Evolutionary conservation across 495 filamentous ascomycete species (phyloP), one percentile per base, ranked within the genome.

Genomic region (Ramalina intermedia): DNA sequence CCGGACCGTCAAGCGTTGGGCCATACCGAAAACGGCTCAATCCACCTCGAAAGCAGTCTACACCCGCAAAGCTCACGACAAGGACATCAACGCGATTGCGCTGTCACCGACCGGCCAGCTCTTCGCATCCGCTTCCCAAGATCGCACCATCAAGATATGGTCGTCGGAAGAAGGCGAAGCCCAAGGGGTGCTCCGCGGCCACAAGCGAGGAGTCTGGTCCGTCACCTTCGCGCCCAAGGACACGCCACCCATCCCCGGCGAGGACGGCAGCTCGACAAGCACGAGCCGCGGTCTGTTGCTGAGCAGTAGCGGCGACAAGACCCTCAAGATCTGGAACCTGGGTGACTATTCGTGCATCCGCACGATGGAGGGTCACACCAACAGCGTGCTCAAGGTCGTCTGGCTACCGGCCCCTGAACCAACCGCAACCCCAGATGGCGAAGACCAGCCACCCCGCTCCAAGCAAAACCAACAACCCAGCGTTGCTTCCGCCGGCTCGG

Each of bases 71-170:
- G 93, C 91, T 2, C 91, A 99, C 63, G 91, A 99, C 50, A 99
- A 96, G 56, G 91, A 99, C 54, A 99, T 99, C 68, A 99, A 99
- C 55, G 87, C 91, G 4, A 69, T 99, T 16, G 86, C 91, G 48
- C 71, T 89, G 33, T 83, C 82, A 54, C 74, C 79, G 21, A 69
- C 71, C 13, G 74, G 74, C 13, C 70, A 73, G 14, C 63, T 94
- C 1, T 95, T 96, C 62, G 91, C 93, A 12, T 94, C 89, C 0
- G 91, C 91, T 35, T 96, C 90, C 11, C 91, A 96, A 63, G 91
- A 99, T 63, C 82, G 84, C 46, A 93, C 87, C 0, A 87, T 95
- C 51, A 96, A 96, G 68, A 94, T 99, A 43, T 96, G 88, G 85
- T 84, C 85, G 14, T 70, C 79, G 9, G 82, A 90, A 56, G 83